Evolutionary conservation across 1,284 basidiomycete genomes (phyloP).

Genomic region (Boletus sp.): DNA sequence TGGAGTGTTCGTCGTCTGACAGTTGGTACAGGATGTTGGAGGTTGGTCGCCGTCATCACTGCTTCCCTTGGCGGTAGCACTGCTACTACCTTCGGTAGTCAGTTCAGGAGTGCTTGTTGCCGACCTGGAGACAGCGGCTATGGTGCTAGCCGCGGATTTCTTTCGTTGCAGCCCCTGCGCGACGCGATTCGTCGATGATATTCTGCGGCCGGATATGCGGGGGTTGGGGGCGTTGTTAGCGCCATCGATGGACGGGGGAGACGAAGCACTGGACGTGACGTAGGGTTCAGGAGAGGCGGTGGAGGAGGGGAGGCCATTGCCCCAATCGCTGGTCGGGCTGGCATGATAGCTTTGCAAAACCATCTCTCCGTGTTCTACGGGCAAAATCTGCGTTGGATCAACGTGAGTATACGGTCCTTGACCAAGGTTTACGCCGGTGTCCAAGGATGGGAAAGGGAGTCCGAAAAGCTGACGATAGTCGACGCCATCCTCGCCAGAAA

Average conservation of each 20-base stretch:
- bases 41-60: slow-evolving; percentile 65
- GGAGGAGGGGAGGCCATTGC: slow-evolving; percentile 60
- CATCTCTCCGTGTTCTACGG: slow-evolving; percentile 44
- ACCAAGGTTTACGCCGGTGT: slow-evolving; percentile 36
- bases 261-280: slow-evolving; percentile 60
- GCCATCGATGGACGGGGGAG: slow-evolving; percentile 62
- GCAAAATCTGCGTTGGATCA: slow-evolving; percentile 81
- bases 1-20: slow-evolving; percentile 93
- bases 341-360: slow-evolving; percentile 56
- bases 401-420: slow-evolving; percentile 75
- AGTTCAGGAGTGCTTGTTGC: slow-evolving; percentile 56
- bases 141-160: slow-evolving; percentile 41
- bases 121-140: slow-evolving; percentile 39
- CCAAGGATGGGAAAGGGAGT: slow-evolving; percentile 54
- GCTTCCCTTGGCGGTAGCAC: slow-evolving; percentile 37
- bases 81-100: slow-evolving; percentile 31
- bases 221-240: slow-evolving; percentile 29
- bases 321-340: slow-evolving; percentile 81
- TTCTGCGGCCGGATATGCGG: slow-evolving; percentile 45
- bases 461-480: slow-evolving; percentile 63
- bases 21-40: slow-evolving; percentile 89
- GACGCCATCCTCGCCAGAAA: slow-evolving; percentile 50
- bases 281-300: slow-evolving; percentile 76
- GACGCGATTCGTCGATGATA: slow-evolving; percentile 55
- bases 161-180: slow-evolving; percentile 52